Conservation (phyloP, 805 yeast genomes). For the Osmozyma mogii region DNA sequence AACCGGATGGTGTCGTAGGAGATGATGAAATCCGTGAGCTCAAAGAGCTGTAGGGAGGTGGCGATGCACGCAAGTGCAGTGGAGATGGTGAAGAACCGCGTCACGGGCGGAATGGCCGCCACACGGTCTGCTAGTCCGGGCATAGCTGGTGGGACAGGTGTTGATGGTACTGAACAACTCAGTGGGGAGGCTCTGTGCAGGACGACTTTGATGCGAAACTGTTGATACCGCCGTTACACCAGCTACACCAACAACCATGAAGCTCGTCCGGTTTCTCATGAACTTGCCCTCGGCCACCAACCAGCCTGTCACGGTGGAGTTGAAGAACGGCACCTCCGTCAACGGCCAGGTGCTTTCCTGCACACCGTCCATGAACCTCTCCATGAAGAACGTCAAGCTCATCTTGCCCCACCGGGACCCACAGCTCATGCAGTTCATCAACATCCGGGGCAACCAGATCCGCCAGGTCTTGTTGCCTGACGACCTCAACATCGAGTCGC, state of each 20-base stretch:
- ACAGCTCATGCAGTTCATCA: constrained; percentile 64
- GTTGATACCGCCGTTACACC: neutral
- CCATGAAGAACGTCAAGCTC: constrained; percentile 72
- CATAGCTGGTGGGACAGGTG: constrained; percentile 5
- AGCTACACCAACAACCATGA: constrained; percentile 42
- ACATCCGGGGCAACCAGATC: constrained; percentile 82
- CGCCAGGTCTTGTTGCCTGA: constrained; percentile 82
- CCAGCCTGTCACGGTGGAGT: constrained; percentile 83
- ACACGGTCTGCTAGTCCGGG: constrained; percentile 10
- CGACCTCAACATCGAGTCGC: constrained; percentile 62
- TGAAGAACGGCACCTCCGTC: constrained; percentile 83
- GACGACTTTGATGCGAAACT: neutral
- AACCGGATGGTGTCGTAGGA: constrained; percentile 9
- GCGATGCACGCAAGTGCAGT: constrained; percentile 38
- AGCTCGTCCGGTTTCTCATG: constrained; percentile 71
- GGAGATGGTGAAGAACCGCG: constrained; percentile 46
- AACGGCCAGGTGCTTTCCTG: constrained; percentile 81
- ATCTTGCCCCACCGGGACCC: constrained; percentile 67
- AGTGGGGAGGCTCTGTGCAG: neutral
- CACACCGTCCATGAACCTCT: constrained; percentile 85
- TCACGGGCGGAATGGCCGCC: constrained; percentile 48
- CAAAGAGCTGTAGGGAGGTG: constrained; percentile 10
- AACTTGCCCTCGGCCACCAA: constrained; percentile 56
- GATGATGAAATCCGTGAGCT: constrained; percentile 6
- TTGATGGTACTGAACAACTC: constrained; percentile 1